phyloP scores from a whole-genome alignment of 208 protist species.

The Leishmania amazonensis region DNA sequence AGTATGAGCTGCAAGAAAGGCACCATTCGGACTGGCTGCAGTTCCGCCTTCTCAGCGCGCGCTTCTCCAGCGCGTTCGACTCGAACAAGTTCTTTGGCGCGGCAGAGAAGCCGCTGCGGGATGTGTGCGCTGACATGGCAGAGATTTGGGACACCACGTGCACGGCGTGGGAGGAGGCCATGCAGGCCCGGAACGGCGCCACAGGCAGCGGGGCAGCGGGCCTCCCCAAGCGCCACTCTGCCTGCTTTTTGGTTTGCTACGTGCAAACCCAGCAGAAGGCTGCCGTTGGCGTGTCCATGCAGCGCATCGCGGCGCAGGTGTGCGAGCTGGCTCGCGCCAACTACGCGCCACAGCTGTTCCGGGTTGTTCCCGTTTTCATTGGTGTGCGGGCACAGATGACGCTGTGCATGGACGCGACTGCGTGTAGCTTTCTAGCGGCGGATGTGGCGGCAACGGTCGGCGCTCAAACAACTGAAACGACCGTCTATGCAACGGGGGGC shows the following conservation, averaged over 20 bases:
- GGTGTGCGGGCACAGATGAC: slow-evolving; percentile 34
- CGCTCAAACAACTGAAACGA: slow-evolving; percentile 12
- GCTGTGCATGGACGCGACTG: neutral
- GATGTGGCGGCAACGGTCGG: neutral
- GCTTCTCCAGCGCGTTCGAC: slow-evolving; percentile 44
- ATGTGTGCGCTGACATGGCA: slow-evolving; percentile 35
- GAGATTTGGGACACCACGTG: slow-evolving; percentile 25
- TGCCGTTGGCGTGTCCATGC: slow-evolving; percentile 37
- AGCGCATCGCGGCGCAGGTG: slow-evolving; percentile 16
- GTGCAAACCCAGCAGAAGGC: slow-evolving; percentile 44
- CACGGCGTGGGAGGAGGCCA: slow-evolving; percentile 7
- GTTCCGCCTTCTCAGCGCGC: slow-evolving; percentile 42
- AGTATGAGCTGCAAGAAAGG: neutral
- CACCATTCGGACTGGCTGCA: slow-evolving; percentile 5
- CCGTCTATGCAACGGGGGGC: slow-evolving; percentile 62
- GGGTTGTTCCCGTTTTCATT: slow-evolving; percentile 51
- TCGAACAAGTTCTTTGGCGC: slow-evolving; percentile 43
- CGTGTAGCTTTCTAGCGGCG: neutral
- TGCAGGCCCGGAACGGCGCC: neutral
- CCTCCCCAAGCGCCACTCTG: slow-evolving; percentile 1
- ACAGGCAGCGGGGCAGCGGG: neutral
- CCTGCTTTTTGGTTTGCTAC: slow-evolving; percentile 52
- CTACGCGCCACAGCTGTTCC: slow-evolving; percentile 28
- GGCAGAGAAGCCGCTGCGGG: slow-evolving; percentile 17
- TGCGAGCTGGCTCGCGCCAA: slow-evolving; percentile 1